Evolutionary conservation across 306 rosid species (phyloP), one percentile per base, ranked within the genome.

Genomic region (Sesbania bispinosa): DNA sequence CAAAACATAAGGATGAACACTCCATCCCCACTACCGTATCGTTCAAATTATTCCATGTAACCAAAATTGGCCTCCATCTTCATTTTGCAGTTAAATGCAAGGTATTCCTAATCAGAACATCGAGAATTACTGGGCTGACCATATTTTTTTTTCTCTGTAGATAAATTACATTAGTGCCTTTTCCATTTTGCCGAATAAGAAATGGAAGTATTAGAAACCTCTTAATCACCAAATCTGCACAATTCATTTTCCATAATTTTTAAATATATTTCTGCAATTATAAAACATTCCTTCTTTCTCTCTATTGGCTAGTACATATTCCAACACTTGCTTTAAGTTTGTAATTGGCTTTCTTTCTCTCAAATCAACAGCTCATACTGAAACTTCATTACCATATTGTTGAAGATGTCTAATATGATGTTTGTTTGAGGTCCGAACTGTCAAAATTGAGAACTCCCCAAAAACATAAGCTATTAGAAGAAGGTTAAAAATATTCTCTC

Each of bases 231-330:
- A 50, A 32, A 32, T 7, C 5, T 32, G 36, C 36, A 5, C 36
- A 6, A n/a, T 42, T 42, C 47, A 45, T 30, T 77, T 18, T 39
- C n/a, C n/a, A 48, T 16, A 9, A 1, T 2, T 75, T 10, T 52
- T 78, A 14, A 24, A 62, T 36, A 52, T 70, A 62, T 30, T 71
- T 29, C 48, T 79, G 47, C n/a, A 5, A n/a, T 66, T 46, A 35
- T 57, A 68, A 30, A 63, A 18, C 11, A 9, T 19, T 35, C 32
- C 47, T 32, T 27, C 52, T 54, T 32, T 27, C 52, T 54, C 33
- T 71, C 54, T 42, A 57, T 52, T 42, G 41, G 27, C 6, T 16
- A n/a, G 13, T 66, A 67, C 42, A 35, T 21, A 33, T 24, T 46
- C 62, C 62, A 26, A 2, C 26, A 26, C 57, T 55, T 19, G 4